These are phyloP conservation scores for Hysterium pulicare DNA, from an alignment of 2,329 filamentous ascomycete genomes.

Conservation along the genomic window DNA sequence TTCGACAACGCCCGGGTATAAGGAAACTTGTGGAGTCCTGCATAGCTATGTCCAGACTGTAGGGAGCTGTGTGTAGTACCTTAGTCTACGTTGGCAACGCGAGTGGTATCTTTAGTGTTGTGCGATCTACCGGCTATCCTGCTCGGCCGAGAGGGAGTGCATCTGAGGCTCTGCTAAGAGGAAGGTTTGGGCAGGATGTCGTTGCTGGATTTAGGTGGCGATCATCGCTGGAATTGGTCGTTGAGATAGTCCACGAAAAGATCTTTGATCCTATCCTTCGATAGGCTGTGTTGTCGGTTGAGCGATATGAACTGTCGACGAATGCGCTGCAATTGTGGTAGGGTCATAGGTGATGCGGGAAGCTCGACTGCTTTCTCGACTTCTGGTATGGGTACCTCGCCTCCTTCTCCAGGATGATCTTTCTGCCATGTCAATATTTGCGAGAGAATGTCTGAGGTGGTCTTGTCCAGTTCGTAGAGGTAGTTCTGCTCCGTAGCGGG, in stretches of 20 bases:
- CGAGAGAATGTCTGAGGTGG: conserved; percentile 73
- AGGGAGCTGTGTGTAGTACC: no score
- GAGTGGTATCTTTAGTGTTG: no score
- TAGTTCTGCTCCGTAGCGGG: conserved; percentile 65
- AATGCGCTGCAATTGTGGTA: conserved; percentile 74
- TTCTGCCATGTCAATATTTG: conserved; percentile 66
- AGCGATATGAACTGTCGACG: conserved; percentile 73
- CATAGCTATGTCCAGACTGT: no score
- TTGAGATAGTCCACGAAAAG: conserved; percentile 40
- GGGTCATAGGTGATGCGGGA: conserved; percentile 61
- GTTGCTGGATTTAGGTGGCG: no score
- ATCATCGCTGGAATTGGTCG: conserved; percentile 32
- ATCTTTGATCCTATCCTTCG: conserved; percentile 36
- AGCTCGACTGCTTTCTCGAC: conserved; percentile 61
- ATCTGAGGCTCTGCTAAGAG: no score
- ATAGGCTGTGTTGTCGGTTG: conserved; percentile 62
- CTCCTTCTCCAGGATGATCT: conserved; percentile 60
- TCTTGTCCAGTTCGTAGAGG: conserved; percentile 74
- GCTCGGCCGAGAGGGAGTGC: no score
- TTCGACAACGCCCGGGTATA: no score
- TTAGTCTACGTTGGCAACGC: no score
- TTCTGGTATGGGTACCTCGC: conserved; percentile 53
- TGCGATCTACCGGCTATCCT: no score
- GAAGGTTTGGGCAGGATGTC: no score
- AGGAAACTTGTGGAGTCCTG: no score